Conservation (phyloP, 805 yeast species). For the Saccharomycopsis fermentans region DNA sequence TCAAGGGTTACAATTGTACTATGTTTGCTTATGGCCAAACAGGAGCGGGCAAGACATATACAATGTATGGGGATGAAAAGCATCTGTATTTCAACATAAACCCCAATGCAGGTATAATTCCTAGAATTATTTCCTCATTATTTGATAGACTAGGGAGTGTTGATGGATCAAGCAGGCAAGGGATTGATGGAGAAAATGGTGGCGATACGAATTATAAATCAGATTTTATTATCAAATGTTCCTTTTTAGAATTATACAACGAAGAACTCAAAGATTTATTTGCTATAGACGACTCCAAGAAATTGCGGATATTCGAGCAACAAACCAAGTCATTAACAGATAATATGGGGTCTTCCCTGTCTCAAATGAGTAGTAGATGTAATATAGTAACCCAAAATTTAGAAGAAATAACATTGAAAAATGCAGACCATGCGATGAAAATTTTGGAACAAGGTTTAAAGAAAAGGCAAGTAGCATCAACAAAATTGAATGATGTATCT, state of each 20-base stretch:
- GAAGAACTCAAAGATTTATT: slow-evolving; percentile 75
- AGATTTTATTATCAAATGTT: slow-evolving; percentile 63
- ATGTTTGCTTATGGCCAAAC: slow-evolving; percentile 87
- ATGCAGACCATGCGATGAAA: slow-evolving; percentile 46
- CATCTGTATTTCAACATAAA: slow-evolving; percentile 20
- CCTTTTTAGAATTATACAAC: slow-evolving; percentile 79
- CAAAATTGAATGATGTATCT: slow-evolving; percentile 63
- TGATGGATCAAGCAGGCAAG: neutral
- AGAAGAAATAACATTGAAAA: slow-evolving; percentile 47
- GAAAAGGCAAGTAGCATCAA: slow-evolving; percentile 56
- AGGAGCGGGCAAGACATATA: slow-evolving; percentile 79
- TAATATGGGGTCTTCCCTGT: slow-evolving; percentile 25
- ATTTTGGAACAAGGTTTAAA: slow-evolving; percentile 47
- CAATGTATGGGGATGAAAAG: slow-evolving; percentile 59
- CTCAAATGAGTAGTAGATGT: slow-evolving; percentile 19
- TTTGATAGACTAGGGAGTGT: slow-evolving; percentile 35
- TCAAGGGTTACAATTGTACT: slow-evolving; percentile 72
- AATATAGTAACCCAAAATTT: slow-evolving; percentile 44
- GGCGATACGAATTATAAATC: slow-evolving; percentile 20
- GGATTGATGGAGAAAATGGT: neutral
- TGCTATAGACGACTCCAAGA: slow-evolving; percentile 33
- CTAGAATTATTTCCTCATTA: slow-evolving; percentile 44
- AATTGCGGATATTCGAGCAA: slow-evolving; percentile 41
- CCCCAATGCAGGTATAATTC: slow-evolving; percentile 53
- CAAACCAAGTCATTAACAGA: neutral